Evolutionary conservation across 169 alveolate genomes (phyloP).

Genomic region (Plasmodium vivax): DNA sequence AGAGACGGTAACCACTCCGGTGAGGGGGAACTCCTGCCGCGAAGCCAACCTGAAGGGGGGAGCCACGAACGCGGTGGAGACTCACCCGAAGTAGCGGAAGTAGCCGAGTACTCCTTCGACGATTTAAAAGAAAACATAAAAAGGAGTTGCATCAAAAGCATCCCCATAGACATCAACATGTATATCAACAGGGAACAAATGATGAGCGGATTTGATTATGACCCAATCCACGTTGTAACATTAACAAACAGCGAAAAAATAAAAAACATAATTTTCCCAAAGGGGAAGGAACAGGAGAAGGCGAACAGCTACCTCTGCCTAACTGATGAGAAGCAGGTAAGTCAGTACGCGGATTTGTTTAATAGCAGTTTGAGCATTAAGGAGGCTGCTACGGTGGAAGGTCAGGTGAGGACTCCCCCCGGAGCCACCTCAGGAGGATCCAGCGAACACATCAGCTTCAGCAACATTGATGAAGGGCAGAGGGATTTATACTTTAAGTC

Average conservation of each 20-base stretch:
- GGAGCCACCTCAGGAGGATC: background rate
- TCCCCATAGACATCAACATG: conserved; percentile 74
- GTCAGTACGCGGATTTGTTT: conserved; percentile 37
- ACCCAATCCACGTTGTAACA: conserved; percentile 58
- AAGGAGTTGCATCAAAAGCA: conserved; percentile 13
- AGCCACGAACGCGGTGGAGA: background rate
- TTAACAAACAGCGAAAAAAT: conserved; percentile 57
- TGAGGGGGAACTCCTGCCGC: background rate
- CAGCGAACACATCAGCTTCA: conserved; percentile 34
- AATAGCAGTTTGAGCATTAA: conserved; percentile 7
- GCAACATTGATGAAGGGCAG: conserved; percentile 39
- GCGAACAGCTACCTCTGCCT: conserved; percentile 34
- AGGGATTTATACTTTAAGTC: conserved; percentile 66
- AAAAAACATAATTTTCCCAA: conserved; percentile 15
- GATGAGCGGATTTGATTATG: conserved; percentile 51
- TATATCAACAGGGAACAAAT: conserved; percentile 69
- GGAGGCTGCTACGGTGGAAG: background rate
- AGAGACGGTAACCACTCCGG: background rate
- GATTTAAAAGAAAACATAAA: conserved; percentile 50
- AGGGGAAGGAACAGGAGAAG: conserved; percentile 27
- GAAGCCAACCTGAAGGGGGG: background rate
- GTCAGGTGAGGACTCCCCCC: background rate
- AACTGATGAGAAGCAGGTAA: conserved; percentile 40
- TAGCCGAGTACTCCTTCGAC: conserved; percentile 2
- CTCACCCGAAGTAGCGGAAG: background rate